Evolutionary conservation across 2,329 filamentous ascomycete genomes (phyloP).

Genomic region (Fusarium guadeloupense): DNA sequence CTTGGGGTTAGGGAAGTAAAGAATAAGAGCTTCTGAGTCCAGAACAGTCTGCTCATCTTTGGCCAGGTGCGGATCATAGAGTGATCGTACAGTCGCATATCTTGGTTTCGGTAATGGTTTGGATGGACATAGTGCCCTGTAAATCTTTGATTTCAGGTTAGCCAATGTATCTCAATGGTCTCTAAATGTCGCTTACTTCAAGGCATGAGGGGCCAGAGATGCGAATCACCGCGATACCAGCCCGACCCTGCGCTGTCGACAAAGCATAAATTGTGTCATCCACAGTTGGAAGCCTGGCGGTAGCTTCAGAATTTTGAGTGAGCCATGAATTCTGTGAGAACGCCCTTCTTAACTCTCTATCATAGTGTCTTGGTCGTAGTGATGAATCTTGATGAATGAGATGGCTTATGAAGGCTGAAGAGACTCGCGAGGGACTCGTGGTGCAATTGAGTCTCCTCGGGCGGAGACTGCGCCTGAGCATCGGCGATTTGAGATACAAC

Average conservation of each 20-base stretch:
- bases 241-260: conserved; percentile 84
- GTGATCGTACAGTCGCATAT: conserved; percentile 75
- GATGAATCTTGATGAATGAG: not conserved
- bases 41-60: conserved; percentile 61
- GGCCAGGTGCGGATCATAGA: conserved; percentile 64
- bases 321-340: conserved; percentile 24
- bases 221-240: conserved; percentile 90
- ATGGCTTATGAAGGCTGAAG: not conserved
- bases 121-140: conserved; percentile 59
- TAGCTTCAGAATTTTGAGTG: not conserved
- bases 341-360: not conserved
- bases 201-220: conserved; percentile 82
- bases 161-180: not conserved
- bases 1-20: conserved; percentile 82
- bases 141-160: conserved; percentile 53
- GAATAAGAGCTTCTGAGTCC: conserved; percentile 81
- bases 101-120: conserved; percentile 58
- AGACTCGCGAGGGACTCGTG: conserved; percentile 6
- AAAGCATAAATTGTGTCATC: conserved; percentile 87
- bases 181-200: conserved; percentile 59
- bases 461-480: conserved; percentile 41
- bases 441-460: conserved; percentile 30
- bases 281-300: conserved; percentile 30
- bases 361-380: not conserved
- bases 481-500: conserved; percentile 12